phyloP scores from a whole-genome alignment of 495 filamentous ascomycete genomes.

The Hypoxylon intermedium region DNA sequence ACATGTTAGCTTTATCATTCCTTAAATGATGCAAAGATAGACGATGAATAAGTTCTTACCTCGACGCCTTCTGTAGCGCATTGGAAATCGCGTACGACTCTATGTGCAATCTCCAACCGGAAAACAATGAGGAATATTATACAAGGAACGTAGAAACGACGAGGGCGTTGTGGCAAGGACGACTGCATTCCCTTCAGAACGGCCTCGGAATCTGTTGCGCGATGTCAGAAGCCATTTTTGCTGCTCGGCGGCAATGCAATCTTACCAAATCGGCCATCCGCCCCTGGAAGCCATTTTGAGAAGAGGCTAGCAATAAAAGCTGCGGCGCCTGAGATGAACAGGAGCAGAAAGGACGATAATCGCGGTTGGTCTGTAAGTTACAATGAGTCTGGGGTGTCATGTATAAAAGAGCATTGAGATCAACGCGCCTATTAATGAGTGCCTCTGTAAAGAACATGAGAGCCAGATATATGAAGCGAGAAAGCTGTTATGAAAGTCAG shows the following conservation, averaged over 20 bases:
- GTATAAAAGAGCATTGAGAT: neutral
- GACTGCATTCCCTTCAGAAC: constrained; percentile 40
- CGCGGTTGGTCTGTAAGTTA: constrained; percentile 49
- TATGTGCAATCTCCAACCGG: constrained; percentile 51
- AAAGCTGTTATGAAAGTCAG: constrained; percentile 42
- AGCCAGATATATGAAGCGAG: constrained; percentile 56
- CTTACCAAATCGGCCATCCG: constrained; percentile 54
- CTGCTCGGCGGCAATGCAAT: neutral
- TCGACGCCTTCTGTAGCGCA: constrained; percentile 53
- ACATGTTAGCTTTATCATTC: constrained; percentile 8
- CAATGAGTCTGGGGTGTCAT: constrained; percentile 4
- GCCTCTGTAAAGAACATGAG: constrained; percentile 49
- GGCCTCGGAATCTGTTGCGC: constrained; percentile 46
- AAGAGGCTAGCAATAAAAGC: constrained; percentile 51
- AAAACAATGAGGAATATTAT: constrained; percentile 51
- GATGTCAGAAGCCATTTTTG: constrained; percentile 11
- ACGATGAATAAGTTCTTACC: constrained; percentile 35
- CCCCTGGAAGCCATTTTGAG: constrained; percentile 53
- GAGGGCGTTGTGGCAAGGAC: constrained; percentile 51
- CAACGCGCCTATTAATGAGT: constrained; percentile 52
- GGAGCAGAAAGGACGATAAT: constrained; percentile 45
- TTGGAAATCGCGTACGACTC: constrained; percentile 46
- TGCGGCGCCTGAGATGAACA: constrained; percentile 42
- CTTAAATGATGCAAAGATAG: neutral
- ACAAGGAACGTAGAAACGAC: constrained; percentile 49